Evolutionary conservation across 2,329 filamentous ascomycete genomes (phyloP), one percentile per base, ranked within the genome.

Genomic region (Colletotrichum viniferum): DNA sequence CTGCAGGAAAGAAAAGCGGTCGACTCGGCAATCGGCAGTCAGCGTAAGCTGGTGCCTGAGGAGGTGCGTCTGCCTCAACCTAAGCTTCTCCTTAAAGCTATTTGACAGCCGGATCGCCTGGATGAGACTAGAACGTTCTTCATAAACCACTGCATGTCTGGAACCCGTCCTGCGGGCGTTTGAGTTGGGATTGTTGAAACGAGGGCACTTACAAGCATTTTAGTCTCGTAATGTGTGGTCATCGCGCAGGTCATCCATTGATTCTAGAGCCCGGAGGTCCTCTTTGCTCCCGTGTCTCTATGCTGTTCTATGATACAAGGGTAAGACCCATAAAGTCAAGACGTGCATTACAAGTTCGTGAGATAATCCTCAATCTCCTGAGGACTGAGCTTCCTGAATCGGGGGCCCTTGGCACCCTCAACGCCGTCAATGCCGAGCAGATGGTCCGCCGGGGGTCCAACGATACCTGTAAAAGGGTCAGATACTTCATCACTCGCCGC

Each of bases 311-410:
- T 85, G 81, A 78, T 86, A 85, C 83, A 85, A 77, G 78, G 78
- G 81, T 81, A 78, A 78, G 78, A 76, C 71, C 71, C 43, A 70
- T 78, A 62, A 60, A 66, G 67, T 73, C 78, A 74, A 79, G 78
- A 79, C 71, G 77, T 78, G 77, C 72, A 83, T 92, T 91, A 98
- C 91, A 99, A 92, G 91, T 98, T 98, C 85, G 97, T 98, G 86
- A 99, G 89, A 88, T 99, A 99, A 86, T 99, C 97, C 89, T 99
- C 97, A 83, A 99, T 98, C 88, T 99, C 97, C 87, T 98, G 95
- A 82, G 98, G 96, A 81, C 92, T 98, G 86, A 99, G 88, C 91
- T 98, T 98, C 86, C 96, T 92, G 92, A 98, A 98, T 78, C 96
- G 92, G 74, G 96, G 96, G 60, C 96, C 96, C 79, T 92, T 91